Evolutionary conservation across 164 flowering plant genomes (phyloP), one percentile per base, ranked within the genome.

Genomic region (Sedum album): DNA sequence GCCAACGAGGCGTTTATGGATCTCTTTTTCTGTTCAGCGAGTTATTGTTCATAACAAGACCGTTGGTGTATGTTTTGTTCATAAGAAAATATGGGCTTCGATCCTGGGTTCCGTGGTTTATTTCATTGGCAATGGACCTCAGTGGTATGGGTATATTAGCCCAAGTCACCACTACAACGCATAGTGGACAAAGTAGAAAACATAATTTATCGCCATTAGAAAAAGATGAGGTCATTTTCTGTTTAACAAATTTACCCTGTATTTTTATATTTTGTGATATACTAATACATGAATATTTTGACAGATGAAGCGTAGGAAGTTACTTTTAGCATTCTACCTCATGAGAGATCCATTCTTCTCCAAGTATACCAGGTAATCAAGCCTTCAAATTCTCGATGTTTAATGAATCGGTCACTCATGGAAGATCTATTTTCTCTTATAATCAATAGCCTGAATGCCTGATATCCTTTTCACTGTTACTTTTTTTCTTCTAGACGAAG

Each of bases 341-440:
- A 88, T 94, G 99, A 82, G 99, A 80, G 99, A 94, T 83, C 99
- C 99, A 49, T 94, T 91, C 77, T 94, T 91, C 69, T 71, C 80
- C 83, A 86, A 82, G 71, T 83, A 94, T 67, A 88, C 94, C 42
- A 78, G 96, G 99, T 94, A 81, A 15, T 51, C 28, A n/a, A 21
- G 0, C 42, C 13, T 30, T 65, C 9, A 14, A 30, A 48, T 20
- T 41, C 21, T 35, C 77, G 44, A 39, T 11, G 49, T 60, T 69
- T 55, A 14, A 69, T 55, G 25, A 44, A 44, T 15, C 18, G 15
- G 48, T 15, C 15, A 44, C 18, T 0, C 17, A 14, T 17, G 18
- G 18, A 14, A 44, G 48, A 44, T 44, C 18, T 44, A 4, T 5
- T 11, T 18, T 17, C n/a, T 44, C 17, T 44, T 11, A 10, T 17